A percentile compares a stretch with the other conserved stretches of the same genome.
These are phyloP conservation scores for Lupinus albus DNA, from an alignment of 306 rosid genomes.

Conservation along the genomic window DNA sequence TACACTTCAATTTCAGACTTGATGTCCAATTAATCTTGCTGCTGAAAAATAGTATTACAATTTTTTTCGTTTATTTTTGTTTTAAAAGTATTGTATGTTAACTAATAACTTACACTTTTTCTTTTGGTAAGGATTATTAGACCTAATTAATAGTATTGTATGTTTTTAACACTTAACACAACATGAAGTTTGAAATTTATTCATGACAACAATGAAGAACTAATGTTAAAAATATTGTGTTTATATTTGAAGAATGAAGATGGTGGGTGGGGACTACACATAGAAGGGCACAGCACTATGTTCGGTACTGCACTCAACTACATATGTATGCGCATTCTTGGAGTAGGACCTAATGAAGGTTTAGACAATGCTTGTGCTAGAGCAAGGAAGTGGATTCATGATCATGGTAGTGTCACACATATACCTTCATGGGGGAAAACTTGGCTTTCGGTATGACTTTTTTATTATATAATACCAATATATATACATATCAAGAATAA, in stretches of 20 bases:
- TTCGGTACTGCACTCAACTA: slow-evolving; percentile 68
- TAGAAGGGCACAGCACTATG: slow-evolving; percentile 82
- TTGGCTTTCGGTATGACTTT: slow-evolving; percentile 67
- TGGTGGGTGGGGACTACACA: slow-evolving; percentile 86
- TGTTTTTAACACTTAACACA: neutral
- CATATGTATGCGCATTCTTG: slow-evolving; percentile 66
- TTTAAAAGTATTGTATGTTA: neutral
- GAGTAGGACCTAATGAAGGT: slow-evolving; percentile 71
- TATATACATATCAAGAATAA: neutral
- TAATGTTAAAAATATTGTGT: slow-evolving; percentile 1
- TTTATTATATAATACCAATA: neutral
- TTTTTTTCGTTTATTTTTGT: neutral
- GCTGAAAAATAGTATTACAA: too few relatives aligned
- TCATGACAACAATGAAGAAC: neutral
- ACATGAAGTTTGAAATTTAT: neutral
- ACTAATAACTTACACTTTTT: neutral
- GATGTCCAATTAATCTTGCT: neutral
- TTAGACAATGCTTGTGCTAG: slow-evolving; percentile 60
- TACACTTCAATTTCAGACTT: neutral
- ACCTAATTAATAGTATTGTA: too few relatives aligned
- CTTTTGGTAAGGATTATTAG: too few relatives aligned
- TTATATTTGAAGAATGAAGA: slow-evolving; percentile 60
- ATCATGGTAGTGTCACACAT: slow-evolving; percentile 66
- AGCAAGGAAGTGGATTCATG: slow-evolving; percentile 74
- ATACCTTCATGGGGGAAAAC: slow-evolving; percentile 88